These are phyloP conservation scores for Chamaecrista fasciculata DNA, from an alignment of 306 rosid genomes.

Conservation along the genomic window DNA sequence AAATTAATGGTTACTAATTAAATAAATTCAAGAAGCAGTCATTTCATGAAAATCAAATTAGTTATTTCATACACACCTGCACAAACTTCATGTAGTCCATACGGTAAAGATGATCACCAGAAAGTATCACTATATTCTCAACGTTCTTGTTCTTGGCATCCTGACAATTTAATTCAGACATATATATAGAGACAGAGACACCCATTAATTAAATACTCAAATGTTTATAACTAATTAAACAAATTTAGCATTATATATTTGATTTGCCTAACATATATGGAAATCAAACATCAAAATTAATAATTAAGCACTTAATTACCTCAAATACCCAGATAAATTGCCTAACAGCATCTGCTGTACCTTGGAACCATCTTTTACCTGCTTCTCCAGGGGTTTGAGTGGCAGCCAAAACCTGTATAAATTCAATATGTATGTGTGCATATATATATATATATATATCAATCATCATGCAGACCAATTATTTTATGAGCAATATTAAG, in stretches of 20 bases:
- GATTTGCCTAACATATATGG: too few relatives aligned
- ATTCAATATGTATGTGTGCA: too few relatives aligned
- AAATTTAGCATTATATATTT: too few relatives aligned
- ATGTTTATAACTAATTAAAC: too few relatives aligned
- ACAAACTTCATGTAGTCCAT: slow-evolving; percentile 89
- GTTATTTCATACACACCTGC: slow-evolving; percentile 53
- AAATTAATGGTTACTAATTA: too few relatives aligned
- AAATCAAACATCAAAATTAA: too few relatives aligned
- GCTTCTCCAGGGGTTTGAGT: slow-evolving; percentile 90
- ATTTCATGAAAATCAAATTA: neutral
- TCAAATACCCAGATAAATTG: slow-evolving; percentile 92
- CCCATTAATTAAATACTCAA: too few relatives aligned
- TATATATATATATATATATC: too few relatives aligned
- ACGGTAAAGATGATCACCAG: slow-evolving; percentile 92
- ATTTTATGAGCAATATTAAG: too few relatives aligned
- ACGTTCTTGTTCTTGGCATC: slow-evolving; percentile 89
- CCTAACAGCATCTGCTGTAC: slow-evolving; percentile 97
- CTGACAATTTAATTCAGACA: slow-evolving; percentile 31
- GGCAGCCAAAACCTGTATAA: slow-evolving; percentile 82
- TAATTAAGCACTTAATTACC: slow-evolving; percentile 52
- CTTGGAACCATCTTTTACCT: slow-evolving; percentile 92
- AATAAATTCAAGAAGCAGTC: too few relatives aligned
- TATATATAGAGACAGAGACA: too few relatives aligned
- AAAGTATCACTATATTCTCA: slow-evolving; percentile 79
- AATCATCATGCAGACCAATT: too few relatives aligned